A percentile compares a stretch with the other conserved stretches of the same genome.
phyloP scores from a whole-genome alignment of 108 stramenopile species.

The Pseudonitzschia multiseries region DNA sequence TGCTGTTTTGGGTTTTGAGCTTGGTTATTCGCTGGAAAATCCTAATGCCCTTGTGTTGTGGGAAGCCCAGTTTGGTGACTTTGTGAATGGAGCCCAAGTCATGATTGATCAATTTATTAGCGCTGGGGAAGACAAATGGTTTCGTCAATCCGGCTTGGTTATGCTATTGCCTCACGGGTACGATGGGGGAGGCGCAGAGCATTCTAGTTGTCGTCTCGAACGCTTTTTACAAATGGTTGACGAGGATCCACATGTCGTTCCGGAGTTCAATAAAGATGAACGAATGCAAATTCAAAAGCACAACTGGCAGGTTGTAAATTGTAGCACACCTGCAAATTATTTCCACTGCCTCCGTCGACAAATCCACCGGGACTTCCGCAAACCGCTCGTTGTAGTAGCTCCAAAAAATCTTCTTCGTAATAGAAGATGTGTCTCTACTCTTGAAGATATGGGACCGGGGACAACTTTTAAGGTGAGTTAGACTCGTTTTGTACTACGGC shows the following conservation, averaged over 20 bases:
- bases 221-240: constrained; percentile 96
- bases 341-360: constrained; percentile 99
- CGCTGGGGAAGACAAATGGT: constrained; percentile 99
- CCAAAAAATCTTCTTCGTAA: constrained; percentile 96
- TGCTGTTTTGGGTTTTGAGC: constrained; percentile 98
- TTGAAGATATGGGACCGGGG: constrained; percentile 94
- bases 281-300: constrained; percentile 93
- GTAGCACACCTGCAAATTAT: constrained; percentile 98
- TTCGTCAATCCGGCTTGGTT: constrained; percentile 94
- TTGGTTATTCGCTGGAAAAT: constrained; percentile 96
- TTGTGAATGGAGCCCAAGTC: constrained; percentile 97
- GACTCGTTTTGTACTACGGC: background rate
- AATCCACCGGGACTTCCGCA: constrained; percentile 99
- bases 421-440: constrained; percentile 79
- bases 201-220: constrained; percentile 96
- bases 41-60: constrained; percentile 95
- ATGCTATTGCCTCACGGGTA: constrained; percentile 97
- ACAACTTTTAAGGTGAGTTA: constrained; percentile 70
- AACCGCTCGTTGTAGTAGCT: constrained; percentile 95
- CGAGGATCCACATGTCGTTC: constrained; percentile 95
- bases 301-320: constrained; percentile 98
- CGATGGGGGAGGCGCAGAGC: constrained; percentile 99
- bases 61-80: constrained; percentile 99
- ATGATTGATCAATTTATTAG: constrained; percentile 99
- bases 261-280: constrained; percentile 82